Evolutionary conservation across 306 rosid genomes (phyloP).

Genomic region (Vachellia pachyceras): DNA sequence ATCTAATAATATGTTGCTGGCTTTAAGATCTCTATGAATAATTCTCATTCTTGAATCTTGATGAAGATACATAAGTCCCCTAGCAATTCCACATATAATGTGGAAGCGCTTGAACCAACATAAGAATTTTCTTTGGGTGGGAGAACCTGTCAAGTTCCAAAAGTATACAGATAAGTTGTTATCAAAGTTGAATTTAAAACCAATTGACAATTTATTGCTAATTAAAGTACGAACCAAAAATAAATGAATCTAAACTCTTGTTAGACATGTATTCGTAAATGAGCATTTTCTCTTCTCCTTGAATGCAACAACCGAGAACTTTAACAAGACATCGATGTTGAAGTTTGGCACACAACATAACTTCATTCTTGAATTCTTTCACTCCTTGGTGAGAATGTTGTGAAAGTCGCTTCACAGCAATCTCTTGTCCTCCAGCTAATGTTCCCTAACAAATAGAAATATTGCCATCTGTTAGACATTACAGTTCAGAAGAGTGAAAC

Average conservation of each 20-base stretch:
- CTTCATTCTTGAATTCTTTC: conserved; percentile 34
- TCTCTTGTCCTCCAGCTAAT: conserved; percentile 12
- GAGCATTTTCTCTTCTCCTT: conserved; percentile 17
- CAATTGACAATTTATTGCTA: background rate
- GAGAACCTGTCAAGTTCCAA: background rate
- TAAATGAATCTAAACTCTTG: background rate
- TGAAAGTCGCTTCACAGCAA: conserved; percentile 34
- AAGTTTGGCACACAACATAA: conserved; percentile 31
- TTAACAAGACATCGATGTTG: conserved; percentile 33
- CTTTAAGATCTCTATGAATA: background rate
- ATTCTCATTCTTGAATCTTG: background rate
- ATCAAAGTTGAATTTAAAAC: background rate
- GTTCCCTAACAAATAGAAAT: background rate
- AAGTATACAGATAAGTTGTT: background rate
- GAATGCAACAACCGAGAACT: conserved; percentile 30
- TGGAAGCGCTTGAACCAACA: background rate
- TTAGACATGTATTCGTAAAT: background rate
- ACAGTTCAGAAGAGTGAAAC: background rate
- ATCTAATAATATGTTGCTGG: background rate
- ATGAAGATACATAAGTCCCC: background rate
- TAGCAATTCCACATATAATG: background rate
- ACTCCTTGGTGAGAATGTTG: conserved; percentile 22
- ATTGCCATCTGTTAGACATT: background rate
- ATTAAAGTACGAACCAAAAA: background rate
- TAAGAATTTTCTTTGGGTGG: background rate